These are phyloP conservation scores for Cymbidium sinense DNA, from an alignment of 106 monocot genomes.

Conservation along the genomic window DNA sequence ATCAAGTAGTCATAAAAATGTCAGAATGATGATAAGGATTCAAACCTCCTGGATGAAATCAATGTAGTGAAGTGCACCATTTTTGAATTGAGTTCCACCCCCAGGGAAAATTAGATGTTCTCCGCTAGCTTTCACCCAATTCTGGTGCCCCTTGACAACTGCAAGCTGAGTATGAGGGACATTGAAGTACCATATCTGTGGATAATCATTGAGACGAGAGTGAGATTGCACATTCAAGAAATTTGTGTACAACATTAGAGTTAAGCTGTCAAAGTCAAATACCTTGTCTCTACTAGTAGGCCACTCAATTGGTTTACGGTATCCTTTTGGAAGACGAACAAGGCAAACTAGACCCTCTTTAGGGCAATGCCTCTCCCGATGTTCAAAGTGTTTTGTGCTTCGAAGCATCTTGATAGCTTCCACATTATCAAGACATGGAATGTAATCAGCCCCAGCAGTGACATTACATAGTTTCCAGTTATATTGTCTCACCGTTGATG, in stretches of 20 bases:
- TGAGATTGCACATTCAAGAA: neutral
- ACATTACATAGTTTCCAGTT: conserved; percentile 85
- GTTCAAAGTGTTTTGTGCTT: conserved; percentile 74
- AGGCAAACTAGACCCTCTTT: conserved; percentile 70
- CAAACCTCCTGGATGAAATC: conserved; percentile 76
- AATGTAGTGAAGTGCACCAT: conserved; percentile 89
- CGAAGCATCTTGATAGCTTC: conserved; percentile 57
- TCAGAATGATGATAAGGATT: neutral
- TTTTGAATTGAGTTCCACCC: conserved; percentile 89
- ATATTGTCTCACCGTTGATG: conserved; percentile 21
- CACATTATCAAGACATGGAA: conserved; percentile 94
- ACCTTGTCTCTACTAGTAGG: conserved; percentile 88
- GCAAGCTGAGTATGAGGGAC: conserved; percentile 80
- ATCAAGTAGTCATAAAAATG: neutral
- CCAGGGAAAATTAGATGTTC: conserved; percentile 91
- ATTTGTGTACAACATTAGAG: neutral
- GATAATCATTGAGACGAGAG: neutral
- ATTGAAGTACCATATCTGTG: conserved; percentile 95
- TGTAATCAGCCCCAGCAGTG: conserved; percentile 65
- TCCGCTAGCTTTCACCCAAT: conserved; percentile 92
- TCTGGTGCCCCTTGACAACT: conserved; percentile 78
- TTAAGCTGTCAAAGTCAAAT: neutral
- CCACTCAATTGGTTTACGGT: conserved; percentile 63
- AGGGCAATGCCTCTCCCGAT: conserved; percentile 93
- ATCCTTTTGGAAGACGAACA: conserved; percentile 75